Evolutionary conservation across 1,284 basidiomycete species (phyloP).

Genomic region (Ceratobasidium sp.): DNA sequence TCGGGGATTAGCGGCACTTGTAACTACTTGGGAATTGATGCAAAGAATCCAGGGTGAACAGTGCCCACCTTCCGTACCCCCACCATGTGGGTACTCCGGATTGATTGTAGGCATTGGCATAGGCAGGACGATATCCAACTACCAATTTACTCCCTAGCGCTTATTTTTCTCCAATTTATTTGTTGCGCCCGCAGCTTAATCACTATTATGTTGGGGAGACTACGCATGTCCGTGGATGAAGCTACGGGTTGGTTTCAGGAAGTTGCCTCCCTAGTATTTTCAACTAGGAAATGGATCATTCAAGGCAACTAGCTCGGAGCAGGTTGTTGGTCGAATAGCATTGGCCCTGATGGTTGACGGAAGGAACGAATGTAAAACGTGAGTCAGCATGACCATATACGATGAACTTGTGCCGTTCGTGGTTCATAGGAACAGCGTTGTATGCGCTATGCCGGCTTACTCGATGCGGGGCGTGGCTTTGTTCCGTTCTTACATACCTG

Average conservation of each 20-base stretch:
- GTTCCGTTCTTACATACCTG: not conserved
- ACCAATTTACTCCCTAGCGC: not conserved
- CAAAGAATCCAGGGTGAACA: slow-evolving; percentile 1
- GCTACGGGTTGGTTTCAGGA: slow-evolving; percentile 52
- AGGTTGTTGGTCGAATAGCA: not conserved
- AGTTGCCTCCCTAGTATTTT: slow-evolving; percentile 44
- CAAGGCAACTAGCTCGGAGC: not conserved
- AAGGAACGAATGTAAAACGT: not conserved
- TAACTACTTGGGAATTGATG: slow-evolving; percentile 15
- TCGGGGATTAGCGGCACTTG: slow-evolving; percentile 26
- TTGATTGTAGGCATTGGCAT: slow-evolving; percentile 12
- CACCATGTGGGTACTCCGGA: not conserved
- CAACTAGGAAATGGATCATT: slow-evolving; percentile 12
- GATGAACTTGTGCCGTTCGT: too few relatives aligned
- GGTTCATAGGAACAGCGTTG: not conserved
- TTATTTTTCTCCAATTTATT: not conserved
- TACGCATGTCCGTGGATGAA: slow-evolving; percentile 52
- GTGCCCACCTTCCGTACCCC: not conserved
- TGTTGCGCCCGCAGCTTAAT: slow-evolving; percentile 50
- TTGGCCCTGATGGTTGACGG: slow-evolving; percentile 4
- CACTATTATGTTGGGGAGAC: slow-evolving; percentile 54
- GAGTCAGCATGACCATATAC: not conserved
- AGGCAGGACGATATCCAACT: not conserved
- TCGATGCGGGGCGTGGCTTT: not conserved
- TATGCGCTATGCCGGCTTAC: slow-evolving; percentile 9